phyloP scores from a whole-genome alignment of 129 eudicot species.

The Flaveria bidentis region DNA sequence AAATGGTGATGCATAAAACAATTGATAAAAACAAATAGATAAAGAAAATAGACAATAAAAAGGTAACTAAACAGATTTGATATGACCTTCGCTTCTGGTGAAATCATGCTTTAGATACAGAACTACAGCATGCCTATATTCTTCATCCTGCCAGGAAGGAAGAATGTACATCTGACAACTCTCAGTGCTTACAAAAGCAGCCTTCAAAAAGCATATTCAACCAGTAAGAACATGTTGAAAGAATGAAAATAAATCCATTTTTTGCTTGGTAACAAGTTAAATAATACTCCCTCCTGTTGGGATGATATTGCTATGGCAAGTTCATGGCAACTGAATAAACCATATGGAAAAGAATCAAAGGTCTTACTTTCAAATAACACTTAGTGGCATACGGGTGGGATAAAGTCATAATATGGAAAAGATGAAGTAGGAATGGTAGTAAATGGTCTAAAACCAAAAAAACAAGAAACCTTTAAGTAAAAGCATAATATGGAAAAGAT shows the following conservation, averaged over 20 bases:
- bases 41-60: background rate
- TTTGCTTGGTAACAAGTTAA: background rate
- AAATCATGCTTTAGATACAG: constrained; percentile 29
- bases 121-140: constrained; percentile 33
- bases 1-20: background rate
- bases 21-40: background rate
- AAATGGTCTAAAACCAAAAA: background rate
- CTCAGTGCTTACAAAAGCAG: constrained; percentile 46
- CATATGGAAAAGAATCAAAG: background rate
- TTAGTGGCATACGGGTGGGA: background rate
- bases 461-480: background rate
- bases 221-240: background rate
- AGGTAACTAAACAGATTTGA: constrained; percentile 15
- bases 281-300: background rate
- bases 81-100: background rate
- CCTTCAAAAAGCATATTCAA: constrained; percentile 41
- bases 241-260: background rate
- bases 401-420: no score
- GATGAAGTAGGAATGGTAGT: no score
- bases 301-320: background rate
- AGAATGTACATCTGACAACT: constrained; percentile 40
- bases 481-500: background rate
- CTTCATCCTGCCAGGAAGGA: constrained; percentile 39
- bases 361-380: background rate
- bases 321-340: background rate